These are phyloP conservation scores for Kuraishia cidri DNA, from an alignment of 805 yeast species.

Conservation along the genomic window DNA sequence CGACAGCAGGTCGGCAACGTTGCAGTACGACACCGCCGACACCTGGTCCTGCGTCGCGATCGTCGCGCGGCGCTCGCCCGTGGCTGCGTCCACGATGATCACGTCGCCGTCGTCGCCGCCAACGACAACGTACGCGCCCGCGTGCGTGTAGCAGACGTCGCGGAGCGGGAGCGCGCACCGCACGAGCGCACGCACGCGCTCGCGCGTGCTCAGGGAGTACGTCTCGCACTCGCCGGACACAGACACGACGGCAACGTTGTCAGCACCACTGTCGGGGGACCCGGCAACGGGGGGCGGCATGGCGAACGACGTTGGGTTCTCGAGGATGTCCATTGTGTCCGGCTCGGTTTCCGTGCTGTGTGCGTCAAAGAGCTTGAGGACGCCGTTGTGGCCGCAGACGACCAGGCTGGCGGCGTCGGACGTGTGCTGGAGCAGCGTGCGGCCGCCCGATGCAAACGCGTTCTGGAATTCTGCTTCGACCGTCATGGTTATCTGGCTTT, in stretches of 20 bases:
- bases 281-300: conserved; percentile 8
- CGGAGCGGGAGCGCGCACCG: conserved; percentile 38
- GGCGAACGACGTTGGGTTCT: conserved; percentile 33
- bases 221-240: conserved; percentile 33
- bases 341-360: conserved; percentile 51
- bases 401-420: conserved; percentile 24
- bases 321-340: conserved; percentile 41
- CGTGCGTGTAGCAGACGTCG: conserved; percentile 49
- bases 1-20: conserved; percentile 46
- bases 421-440: conserved; percentile 11
- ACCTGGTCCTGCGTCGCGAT: conserved; percentile 43
- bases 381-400: conserved; percentile 46
- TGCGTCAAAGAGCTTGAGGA: conserved; percentile 40
- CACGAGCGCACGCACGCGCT: conserved; percentile 22
- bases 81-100: conserved; percentile 27
- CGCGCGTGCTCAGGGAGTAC: conserved; percentile 19
- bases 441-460: conserved; percentile 19
- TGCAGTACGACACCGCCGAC: conserved; percentile 44
- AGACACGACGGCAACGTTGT: conserved; percentile 22
- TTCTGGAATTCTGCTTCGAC: conserved; percentile 16
- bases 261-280: conserved; percentile 10
- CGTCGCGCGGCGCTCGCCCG: conserved; percentile 8
- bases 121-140: conserved; percentile 45
- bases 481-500: too few species aligned
- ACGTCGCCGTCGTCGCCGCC: conserved; percentile 65